Conservation (phyloP, 306 rosid species). For the Corylus americana region DNA sequence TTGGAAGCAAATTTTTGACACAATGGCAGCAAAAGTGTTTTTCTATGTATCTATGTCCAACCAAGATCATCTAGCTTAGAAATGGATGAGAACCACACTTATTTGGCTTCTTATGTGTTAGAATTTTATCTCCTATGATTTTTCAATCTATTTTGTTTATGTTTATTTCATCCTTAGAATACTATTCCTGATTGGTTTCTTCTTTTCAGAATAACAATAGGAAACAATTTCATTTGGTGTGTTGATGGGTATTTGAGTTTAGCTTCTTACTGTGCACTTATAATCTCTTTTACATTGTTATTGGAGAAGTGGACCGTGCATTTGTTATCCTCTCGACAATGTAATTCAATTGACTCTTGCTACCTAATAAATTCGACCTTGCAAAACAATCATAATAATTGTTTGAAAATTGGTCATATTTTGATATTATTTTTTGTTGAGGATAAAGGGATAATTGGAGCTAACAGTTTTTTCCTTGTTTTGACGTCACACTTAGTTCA, state of each 20-base stretch:
- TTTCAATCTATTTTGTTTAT: background rate
- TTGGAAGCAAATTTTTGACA: background rate
- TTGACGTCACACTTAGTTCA: background rate
- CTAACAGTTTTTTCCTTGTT: background rate
- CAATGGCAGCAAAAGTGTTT: background rate
- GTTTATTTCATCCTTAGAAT: too few relatives aligned
- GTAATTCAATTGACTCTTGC: background rate
- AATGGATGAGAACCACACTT: background rate
- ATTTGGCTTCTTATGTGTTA: too few relatives aligned
- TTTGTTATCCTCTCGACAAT: background rate
- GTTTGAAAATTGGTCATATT: background rate
- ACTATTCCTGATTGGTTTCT: background rate
- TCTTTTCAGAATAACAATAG: background rate
- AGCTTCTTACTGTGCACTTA: background rate
- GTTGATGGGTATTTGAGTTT: background rate
- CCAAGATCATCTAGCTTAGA: background rate
- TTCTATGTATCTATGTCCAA: background rate
- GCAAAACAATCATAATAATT: background rate
- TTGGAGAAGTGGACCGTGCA: background rate
- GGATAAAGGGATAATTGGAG: background rate
- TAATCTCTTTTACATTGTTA: background rate
- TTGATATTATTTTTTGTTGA: background rate
- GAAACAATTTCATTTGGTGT: background rate
- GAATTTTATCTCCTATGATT: background rate
- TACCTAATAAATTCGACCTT: background rate